Conservation (phyloP, 306 rosid genomes). For the Fragaria ananassa region DNA sequence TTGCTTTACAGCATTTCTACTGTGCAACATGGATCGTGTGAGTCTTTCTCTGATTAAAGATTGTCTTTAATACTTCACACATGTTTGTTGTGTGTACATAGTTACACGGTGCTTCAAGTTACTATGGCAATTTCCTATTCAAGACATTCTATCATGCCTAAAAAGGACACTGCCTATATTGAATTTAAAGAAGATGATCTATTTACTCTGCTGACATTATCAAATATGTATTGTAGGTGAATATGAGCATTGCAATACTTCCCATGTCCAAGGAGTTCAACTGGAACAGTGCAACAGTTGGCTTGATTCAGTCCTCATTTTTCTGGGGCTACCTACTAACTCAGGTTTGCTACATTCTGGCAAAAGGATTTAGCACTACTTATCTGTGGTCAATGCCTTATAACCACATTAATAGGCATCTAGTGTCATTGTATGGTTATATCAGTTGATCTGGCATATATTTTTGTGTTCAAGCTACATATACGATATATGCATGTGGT, state of each 20-base stretch:
- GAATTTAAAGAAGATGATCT: not conserved
- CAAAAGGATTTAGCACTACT: conserved; percentile 10
- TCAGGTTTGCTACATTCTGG: conserved; percentile 54
- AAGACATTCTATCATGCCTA: not conserved
- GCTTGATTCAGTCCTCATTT: conserved; percentile 91
- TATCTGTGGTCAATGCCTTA: conserved; percentile 16
- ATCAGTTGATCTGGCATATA: conserved; percentile 1
- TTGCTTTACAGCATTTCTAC: conserved; percentile 76
- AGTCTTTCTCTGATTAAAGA: conserved; percentile 34
- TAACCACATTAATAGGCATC: not conserved
- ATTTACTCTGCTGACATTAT: conserved; percentile 21
- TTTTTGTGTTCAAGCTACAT: conserved; percentile 14
- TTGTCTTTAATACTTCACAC: not conserved
- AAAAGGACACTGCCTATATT: not conserved
- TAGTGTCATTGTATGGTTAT: not conserved
- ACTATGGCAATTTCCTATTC: not conserved
- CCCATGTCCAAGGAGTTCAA: conserved; percentile 89
- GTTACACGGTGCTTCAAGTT: not conserved
- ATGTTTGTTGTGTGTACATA: not conserved
- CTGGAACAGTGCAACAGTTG: conserved; percentile 95
- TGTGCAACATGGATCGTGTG: conserved; percentile 99
- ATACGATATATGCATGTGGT: not conserved
- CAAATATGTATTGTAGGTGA: conserved; percentile 49
- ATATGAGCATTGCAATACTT: conserved; percentile 98
- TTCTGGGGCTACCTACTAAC: conserved; percentile 98